phyloP scores from a whole-genome alignment of 2,329 filamentous ascomycete genomes.

The Monilinia aucupariae region DNA sequence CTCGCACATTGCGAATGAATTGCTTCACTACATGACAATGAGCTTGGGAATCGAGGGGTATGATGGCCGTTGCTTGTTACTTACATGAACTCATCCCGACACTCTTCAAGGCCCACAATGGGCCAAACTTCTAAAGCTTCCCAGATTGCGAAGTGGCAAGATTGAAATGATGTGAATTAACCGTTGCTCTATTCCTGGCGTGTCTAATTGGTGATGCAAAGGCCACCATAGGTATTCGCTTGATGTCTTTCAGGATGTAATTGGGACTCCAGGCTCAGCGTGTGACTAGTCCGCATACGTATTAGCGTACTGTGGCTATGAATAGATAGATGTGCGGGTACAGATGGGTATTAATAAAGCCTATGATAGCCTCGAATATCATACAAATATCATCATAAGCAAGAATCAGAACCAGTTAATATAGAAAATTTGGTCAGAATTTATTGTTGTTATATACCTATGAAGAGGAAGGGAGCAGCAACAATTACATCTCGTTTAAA shows the following conservation, averaged over 20 bases:
- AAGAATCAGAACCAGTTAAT: conserved; percentile 1
- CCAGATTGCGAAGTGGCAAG: conserved; percentile 19
- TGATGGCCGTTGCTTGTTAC: conserved; percentile 18
- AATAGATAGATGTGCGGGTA: neutral
- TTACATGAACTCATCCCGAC: conserved; percentile 36
- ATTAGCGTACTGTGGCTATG: neutral
- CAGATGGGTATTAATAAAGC: neutral
- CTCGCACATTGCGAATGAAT: conserved; percentile 98
- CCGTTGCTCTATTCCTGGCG: neutral
- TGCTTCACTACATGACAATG: conserved; percentile 73
- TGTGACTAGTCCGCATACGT: neutral
- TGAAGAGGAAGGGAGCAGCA: neutral
- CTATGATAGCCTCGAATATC: neutral
- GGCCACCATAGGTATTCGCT: conserved; percentile 17
- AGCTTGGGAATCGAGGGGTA: conserved; percentile 23
- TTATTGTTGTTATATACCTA: neutral
- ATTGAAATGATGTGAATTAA: neutral
- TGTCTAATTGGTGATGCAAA: conserved; percentile 16
- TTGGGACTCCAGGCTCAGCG: neutral
- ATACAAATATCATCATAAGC: neutral
- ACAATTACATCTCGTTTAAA: neutral
- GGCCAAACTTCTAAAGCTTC: conserved; percentile 27
- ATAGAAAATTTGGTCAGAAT: neutral
- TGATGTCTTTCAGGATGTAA: conserved; percentile 9
- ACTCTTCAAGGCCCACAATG: conserved; percentile 31